Conservation (phyloP, 2,329 filamentous ascomycete species). For the Acrocalymma vagum region DNA sequence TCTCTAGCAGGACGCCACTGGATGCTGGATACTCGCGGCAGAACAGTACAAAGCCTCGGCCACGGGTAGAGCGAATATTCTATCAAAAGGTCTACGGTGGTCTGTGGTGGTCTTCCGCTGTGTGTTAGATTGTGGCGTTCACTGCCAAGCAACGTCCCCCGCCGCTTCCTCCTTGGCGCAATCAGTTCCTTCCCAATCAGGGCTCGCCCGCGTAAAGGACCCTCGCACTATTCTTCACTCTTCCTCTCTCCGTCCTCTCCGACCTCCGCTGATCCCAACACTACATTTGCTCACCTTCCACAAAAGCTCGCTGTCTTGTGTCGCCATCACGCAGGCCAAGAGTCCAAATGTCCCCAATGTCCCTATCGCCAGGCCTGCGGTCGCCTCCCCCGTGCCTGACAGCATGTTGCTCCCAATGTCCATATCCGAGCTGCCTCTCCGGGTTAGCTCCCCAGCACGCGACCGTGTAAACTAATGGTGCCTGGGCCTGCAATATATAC, state of each 20-base stretch:
- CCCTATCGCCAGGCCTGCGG: conserved; percentile 20
- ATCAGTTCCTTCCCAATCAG: conserved; percentile 36
- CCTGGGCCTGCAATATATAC: conserved; percentile 10
- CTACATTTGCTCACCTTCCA: conserved; percentile 29
- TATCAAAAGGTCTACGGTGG: no score
- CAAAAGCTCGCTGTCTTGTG: conserved; percentile 15
- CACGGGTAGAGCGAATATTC: no score
- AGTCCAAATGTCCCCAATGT: conserved; percentile 17
- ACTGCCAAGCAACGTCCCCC: conserved; percentile 12
- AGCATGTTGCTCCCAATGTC: conserved; percentile 9
- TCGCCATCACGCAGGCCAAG: conserved; percentile 29
- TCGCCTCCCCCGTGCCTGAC: conserved; percentile 25
- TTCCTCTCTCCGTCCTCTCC: neutral
- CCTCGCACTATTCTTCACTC: conserved; percentile 3
- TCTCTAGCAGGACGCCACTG: no score
- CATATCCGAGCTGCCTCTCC: conserved; percentile 30
- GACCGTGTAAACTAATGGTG: conserved; percentile 3
- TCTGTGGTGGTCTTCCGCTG: conserved; percentile 26
- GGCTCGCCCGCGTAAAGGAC: conserved; percentile 12
- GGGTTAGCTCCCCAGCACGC: conserved; percentile 20
- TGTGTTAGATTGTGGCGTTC: conserved; percentile 25
- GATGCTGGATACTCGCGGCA: no score
- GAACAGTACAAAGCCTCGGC: no score
- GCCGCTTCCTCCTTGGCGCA: conserved; percentile 18
- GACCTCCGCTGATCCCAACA: no score